Conservation (phyloP, 306 rosid genomes). For the Ormosia semicastrata region DNA sequence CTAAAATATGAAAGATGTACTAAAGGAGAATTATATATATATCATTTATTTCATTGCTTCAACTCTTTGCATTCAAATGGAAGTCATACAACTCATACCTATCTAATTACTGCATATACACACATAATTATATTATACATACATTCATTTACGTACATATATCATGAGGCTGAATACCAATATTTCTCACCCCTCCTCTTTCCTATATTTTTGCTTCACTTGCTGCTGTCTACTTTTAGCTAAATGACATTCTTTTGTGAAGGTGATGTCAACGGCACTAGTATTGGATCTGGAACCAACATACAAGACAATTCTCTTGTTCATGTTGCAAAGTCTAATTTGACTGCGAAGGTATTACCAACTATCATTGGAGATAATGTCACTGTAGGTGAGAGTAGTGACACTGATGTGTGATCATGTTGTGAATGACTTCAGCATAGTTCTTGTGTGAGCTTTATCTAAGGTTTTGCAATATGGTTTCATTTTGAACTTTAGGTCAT, state of each 20-base stretch:
- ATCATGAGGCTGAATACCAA: neutral
- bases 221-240: neutral
- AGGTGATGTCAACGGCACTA: constrained; percentile 49
- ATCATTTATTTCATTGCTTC: constrained; percentile 19
- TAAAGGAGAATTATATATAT: too few species aligned
- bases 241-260: constrained; percentile 25
- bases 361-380: constrained; percentile 90
- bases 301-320: constrained; percentile 97
- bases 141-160: neutral
- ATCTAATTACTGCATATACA: neutral
- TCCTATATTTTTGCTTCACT: neutral
- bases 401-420: constrained; percentile 22
- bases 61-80: constrained; percentile 19
- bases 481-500: constrained; percentile 58
- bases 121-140: neutral
- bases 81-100: neutral
- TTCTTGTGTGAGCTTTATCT: constrained; percentile 20
- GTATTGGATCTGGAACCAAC: constrained; percentile 81
- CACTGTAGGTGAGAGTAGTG: constrained; percentile 89
- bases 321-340: constrained; percentile 84
- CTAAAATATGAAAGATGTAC: too few species aligned
- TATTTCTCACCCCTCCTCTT: neutral
- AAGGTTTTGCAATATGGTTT: constrained; percentile 21
- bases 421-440: constrained; percentile 2
- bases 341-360: constrained; percentile 88